Percentiles rank a stretch among this genome's conserved stretches.
Evolutionary conservation across 257 asterid species (phyloP).

Genomic region (Forsythia viridissima): DNA sequence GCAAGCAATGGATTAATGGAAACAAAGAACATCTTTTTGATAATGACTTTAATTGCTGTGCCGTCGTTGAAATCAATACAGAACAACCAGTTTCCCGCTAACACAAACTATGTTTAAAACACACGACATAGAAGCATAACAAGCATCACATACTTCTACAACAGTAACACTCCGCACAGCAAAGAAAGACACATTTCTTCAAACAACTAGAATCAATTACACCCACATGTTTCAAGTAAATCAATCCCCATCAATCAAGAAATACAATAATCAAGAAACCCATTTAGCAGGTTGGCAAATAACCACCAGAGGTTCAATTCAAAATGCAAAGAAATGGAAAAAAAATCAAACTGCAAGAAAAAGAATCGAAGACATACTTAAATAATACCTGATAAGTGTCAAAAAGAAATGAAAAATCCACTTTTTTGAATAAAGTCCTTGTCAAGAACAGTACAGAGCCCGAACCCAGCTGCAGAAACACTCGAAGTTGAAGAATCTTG

Average conservation of each 20-base stretch:
- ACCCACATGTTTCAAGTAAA: conserved; percentile 16
- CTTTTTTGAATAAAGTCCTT: conserved; percentile 28
- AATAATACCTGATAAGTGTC: conserved; percentile 27
- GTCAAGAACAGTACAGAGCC: conserved; percentile 23
- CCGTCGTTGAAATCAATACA: background rate
- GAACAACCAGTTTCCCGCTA: conserved; percentile 7
- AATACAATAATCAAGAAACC: background rate
- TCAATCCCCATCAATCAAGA: conserved; percentile 16
- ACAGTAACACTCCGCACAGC: conserved; percentile 6
- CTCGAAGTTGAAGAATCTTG: conserved; percentile 22
- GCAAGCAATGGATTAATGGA: background rate
- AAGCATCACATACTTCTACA: conserved; percentile 8
- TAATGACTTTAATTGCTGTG: background rate
- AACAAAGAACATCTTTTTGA: conserved; percentile 10
- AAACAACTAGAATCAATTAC: conserved; percentile 2
- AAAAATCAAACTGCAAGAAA: conserved; percentile 9
- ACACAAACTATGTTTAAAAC: background rate
- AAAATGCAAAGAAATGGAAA: background rate
- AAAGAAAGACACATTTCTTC: conserved; percentile 5
- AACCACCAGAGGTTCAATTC: background rate
- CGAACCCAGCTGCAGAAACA: conserved; percentile 24
- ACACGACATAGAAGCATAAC: conserved; percentile 3
- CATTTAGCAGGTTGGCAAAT: background rate
- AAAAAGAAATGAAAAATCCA: conserved; percentile 11
- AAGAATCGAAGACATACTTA: background rate